Evolutionary conservation across 1,139 yeast species (phyloP).

Genomic region (Saccharomyces hybrid): DNA sequence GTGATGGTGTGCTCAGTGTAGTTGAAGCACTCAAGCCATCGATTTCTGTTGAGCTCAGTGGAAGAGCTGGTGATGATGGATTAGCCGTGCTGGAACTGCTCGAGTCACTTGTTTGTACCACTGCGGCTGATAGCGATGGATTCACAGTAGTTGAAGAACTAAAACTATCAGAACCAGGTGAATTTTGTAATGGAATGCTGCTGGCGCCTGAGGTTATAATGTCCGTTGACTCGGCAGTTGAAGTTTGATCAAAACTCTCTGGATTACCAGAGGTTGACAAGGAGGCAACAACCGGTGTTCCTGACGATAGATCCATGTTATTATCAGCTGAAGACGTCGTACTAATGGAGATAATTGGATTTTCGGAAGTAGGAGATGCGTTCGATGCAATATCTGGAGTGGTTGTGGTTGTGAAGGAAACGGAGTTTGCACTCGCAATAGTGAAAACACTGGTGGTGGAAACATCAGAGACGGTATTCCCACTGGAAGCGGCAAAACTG

Average conservation of each 20-base stretch:
- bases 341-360: neutral
- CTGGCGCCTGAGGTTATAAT: neutral
- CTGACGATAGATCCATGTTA: neutral
- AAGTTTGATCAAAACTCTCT: neutral
- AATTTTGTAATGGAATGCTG: neutral
- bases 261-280: neutral
- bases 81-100: too few species aligned
- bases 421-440: neutral
- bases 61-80: neutral
- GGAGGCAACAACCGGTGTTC: neutral
- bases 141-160: neutral
- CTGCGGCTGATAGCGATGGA: neutral
- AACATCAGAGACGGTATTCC: neutral
- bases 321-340: neutral
- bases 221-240: neutral
- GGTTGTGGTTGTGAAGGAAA: constrained; percentile 1
- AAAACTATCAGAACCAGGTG: neutral
- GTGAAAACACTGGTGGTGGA: neutral
- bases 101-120: too few species aligned
- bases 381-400: constrained; percentile 1
- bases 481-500: too few species aligned
- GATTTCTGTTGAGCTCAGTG: neutral
- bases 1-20: too few species aligned
- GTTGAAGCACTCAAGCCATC: too few species aligned
- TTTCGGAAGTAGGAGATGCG: constrained; percentile 3